These are phyloP conservation scores for Entamoeba invadens DNA, from an alignment of 208 protist genomes.

Conservation along the genomic window DNA sequence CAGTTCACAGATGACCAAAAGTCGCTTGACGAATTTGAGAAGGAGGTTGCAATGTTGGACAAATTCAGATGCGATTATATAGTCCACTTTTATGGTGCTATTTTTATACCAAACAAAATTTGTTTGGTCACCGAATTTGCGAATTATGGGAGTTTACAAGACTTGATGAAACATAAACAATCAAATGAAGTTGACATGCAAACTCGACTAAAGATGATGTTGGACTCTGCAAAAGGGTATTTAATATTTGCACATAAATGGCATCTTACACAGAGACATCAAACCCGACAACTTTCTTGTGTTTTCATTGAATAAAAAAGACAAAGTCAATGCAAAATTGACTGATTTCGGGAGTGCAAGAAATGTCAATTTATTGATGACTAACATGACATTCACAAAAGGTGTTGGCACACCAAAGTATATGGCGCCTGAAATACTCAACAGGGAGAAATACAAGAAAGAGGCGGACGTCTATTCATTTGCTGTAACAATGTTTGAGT, in stretches of 20 bases:
- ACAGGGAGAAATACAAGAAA: too few species aligned
- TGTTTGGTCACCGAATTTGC: neutral
- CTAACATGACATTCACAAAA: neutral
- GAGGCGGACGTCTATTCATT: too few species aligned
- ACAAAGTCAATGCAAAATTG: neutral
- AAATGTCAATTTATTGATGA: neutral
- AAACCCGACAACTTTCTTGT: neutral
- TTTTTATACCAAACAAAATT: neutral
- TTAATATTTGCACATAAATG: neutral
- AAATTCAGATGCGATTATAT: neutral
- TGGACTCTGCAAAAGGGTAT: neutral
- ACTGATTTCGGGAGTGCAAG: neutral
- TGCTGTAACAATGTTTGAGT: too few species aligned
- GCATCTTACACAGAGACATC: neutral
- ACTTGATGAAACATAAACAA: neutral
- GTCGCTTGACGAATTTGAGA: neutral
- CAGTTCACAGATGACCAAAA: neutral
- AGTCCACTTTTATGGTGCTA: neutral
- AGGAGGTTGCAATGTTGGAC: neutral
- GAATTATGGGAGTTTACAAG: neutral
- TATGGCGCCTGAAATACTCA: too few species aligned
- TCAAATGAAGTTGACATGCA: neutral
- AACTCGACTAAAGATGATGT: neutral
- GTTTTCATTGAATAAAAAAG: neutral
- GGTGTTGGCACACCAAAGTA: neutral